Base-by-base conservation (phyloP, 495 filamentous ascomycete genomes). In the Cercophora newfieldiana region DNA sequence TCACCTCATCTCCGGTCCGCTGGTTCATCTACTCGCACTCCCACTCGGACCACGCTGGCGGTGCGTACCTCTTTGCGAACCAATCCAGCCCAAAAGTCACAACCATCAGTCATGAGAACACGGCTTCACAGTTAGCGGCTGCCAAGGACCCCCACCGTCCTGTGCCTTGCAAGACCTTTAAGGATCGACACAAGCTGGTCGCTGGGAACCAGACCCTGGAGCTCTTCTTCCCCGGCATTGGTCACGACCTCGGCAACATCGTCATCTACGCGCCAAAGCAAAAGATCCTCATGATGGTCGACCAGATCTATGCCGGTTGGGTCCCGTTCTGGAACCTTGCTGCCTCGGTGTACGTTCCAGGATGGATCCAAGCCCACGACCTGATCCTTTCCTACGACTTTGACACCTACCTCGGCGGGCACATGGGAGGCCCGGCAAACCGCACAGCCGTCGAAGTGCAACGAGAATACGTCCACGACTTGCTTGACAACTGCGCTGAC, bases 241-340 rank as follows among this genome's bases (percentile, higher is more conserved):
- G 76, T 66, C 79, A 81, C 66, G 66, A 72, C 7, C 71, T 71
- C 7, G 79, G 78, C 1, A 80, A 81, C 67, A 79, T 80, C 49
- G 77, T 79, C 73, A 75, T 81, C 61, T 78, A 77, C 64, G 67
- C 76, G 1, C 70, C 76, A 22, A 48, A 58, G n/a, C 70, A 73
- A 59, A 80, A 78, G 62, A 67, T 78, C 6, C 63, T 81, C n/a
- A 77, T 77, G 67, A 64, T 79, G 44, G 73, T 81, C 49, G 78
- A 81, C 56, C 60, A 79, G 7, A 71, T 78, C 31, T 79, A 75
- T 61, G 76, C 80, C 1, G 78, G 79, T 25, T 80, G 77, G 77
- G 71, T 67, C n/a, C 80, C 79, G 0, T 82, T 79, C 59, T 64
- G 69, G 12, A 58, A 71, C 21, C 73, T 82, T 0, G 77, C 63